A percentile compares a stretch with the other conserved stretches of the same genome.
phyloP scores from a whole-genome alignment of 1,284 basidiomycete species.

The Flammula alnicola region DNA sequence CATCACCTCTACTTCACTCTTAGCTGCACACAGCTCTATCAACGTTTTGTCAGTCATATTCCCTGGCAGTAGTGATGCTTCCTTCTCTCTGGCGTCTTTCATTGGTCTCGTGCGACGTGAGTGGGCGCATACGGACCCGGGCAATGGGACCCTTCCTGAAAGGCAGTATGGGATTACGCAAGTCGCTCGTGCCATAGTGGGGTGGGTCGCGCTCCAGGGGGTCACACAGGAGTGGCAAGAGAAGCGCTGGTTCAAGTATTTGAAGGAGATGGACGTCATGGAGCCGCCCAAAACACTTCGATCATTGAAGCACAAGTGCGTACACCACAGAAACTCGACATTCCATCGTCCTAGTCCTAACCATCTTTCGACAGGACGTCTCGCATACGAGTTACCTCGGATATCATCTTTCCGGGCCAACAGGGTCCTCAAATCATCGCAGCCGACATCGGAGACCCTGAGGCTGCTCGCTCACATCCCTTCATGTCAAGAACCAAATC shows the following conservation, averaged over 20 bases:
- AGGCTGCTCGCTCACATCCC: slow-evolving; percentile 20
- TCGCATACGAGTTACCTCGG: slow-evolving; percentile 69
- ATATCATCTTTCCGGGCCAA: slow-evolving; percentile 65
- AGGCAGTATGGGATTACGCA: slow-evolving; percentile 66
- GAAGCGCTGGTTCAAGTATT: slow-evolving; percentile 62
- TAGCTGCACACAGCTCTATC: slow-evolving; percentile 74
- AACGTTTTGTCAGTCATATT: slow-evolving; percentile 73
- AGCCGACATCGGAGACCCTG: slow-evolving; percentile 70
- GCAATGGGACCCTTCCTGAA: slow-evolving; percentile 57
- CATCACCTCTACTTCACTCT: slow-evolving; percentile 73
- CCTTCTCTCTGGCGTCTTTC: slow-evolving; percentile 79
- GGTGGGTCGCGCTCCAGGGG: slow-evolving; percentile 78
- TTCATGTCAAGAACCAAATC: slow-evolving; percentile 27
- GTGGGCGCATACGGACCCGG: slow-evolving; percentile 59
- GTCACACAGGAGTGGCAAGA: slow-evolving; percentile 82
- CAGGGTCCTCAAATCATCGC: slow-evolving; percentile 67
- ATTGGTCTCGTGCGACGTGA: slow-evolving; percentile 72
- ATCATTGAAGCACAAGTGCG: slow-evolving; percentile 37
- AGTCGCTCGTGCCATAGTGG: slow-evolving; percentile 68
- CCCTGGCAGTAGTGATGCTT: slow-evolving; percentile 75
- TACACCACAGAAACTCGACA: neutral
- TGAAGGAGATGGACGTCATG: slow-evolving; percentile 69
- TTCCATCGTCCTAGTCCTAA: neutral
- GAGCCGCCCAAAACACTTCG: slow-evolving; percentile 39
- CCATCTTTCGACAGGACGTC: slow-evolving; percentile 36